These are phyloP conservation scores for Phlegmacium glaucopus DNA, from an alignment of 768 basidiomycete genomes.

Conservation along the genomic window DNA sequence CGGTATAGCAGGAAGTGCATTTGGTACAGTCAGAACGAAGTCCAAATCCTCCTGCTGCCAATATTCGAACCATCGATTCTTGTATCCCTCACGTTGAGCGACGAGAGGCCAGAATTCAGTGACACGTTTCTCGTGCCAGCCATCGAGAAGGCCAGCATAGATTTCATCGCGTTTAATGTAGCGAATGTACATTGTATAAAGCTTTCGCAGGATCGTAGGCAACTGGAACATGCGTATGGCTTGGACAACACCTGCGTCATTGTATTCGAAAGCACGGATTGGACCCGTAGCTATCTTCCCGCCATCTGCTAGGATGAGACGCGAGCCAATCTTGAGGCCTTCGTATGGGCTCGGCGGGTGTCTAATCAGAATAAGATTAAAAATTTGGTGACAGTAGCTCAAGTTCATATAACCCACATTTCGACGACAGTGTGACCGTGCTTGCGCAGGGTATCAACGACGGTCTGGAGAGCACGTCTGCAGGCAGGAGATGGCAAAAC, in stretches of 20 bases:
- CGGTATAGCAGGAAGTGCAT: slow-evolving; percentile 52
- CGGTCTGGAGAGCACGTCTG: slow-evolving; percentile 45
- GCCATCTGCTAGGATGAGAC: slow-evolving; percentile 50
- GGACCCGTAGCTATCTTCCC: slow-evolving; percentile 35
- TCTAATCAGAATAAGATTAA: slow-evolving; percentile 15
- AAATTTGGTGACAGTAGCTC: background rate
- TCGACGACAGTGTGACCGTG: slow-evolving; percentile 48
- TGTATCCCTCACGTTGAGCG: slow-evolving; percentile 42
- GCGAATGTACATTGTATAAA: slow-evolving; percentile 50
- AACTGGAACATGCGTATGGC: slow-evolving; percentile 38
- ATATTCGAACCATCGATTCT: slow-evolving; percentile 39
- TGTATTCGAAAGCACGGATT: slow-evolving; percentile 38
- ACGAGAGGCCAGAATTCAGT: slow-evolving; percentile 46
- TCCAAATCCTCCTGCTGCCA: slow-evolving; percentile 44
- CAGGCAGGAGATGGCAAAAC: slow-evolving; percentile 60
- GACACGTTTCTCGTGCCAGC: slow-evolving; percentile 40
- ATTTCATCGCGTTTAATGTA: slow-evolving; percentile 48
- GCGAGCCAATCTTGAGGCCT: slow-evolving; percentile 48
- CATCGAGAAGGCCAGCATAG: slow-evolving; percentile 52
- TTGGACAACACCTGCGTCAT: slow-evolving; percentile 44
- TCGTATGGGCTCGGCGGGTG: slow-evolving; percentile 47
- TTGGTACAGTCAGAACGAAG: slow-evolving; percentile 57
- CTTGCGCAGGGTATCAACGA: slow-evolving; percentile 39
- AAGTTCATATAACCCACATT: slow-evolving; percentile 30
- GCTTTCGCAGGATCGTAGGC: slow-evolving; percentile 41